Percentiles rank a stretch among this genome's conserved stretches.
Evolutionary conservation across 2,329 filamentous ascomycete genomes (phyloP).

Genomic region (Calonectria pseudoturangicola): DNA sequence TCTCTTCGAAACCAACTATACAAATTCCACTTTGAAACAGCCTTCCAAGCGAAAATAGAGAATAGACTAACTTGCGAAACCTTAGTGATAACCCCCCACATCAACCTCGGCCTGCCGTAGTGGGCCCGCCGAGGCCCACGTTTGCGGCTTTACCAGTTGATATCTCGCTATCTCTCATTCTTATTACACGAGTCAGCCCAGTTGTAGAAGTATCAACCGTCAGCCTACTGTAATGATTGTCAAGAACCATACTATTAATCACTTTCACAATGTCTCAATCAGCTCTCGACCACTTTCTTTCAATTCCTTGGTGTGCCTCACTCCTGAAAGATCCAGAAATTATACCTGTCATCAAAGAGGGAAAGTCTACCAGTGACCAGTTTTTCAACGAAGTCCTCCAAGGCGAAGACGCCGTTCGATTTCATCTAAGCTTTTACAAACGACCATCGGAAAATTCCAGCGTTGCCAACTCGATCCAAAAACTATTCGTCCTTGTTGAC

Average conservation of each 20-base stretch:
- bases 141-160: neutral
- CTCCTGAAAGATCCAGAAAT: neutral
- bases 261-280: neutral
- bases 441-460: neutral
- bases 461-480: neutral
- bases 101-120: slow-evolving; percentile 8
- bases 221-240: neutral
- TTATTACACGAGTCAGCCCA: neutral
- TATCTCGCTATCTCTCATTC: neutral
- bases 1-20: no score
- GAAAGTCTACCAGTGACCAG: neutral
- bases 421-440: neutral
- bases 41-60: no score
- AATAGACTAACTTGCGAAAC: neutral
- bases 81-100: neutral
- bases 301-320: slow-evolving; percentile 16
- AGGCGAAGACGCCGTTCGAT: neutral
- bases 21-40: no score
- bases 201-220: neutral
- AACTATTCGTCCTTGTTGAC: slow-evolving; percentile 1
- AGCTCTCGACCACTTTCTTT: slow-evolving; percentile 1
- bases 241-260: neutral
- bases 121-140: neutral
- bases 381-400: neutral
- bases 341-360: neutral